Conservation (phyloP, 495 filamentous ascomycete genomes). For the Penicillium fimorum region DNA sequence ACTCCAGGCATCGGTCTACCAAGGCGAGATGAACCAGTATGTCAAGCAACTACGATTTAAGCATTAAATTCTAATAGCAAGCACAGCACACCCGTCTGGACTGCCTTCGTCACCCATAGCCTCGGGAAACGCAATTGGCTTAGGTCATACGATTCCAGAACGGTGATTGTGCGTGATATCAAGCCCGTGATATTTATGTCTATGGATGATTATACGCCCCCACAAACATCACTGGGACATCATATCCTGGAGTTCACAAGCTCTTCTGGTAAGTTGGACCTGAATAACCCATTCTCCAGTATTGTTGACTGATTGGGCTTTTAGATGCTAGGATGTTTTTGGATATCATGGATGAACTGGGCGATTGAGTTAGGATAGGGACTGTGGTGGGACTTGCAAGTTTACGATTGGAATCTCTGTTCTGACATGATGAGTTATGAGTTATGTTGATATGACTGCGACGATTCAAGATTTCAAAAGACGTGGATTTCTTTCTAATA, state of each 20-base stretch:
- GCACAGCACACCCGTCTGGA: constrained; percentile 64
- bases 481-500: background rate
- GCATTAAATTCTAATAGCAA: constrained; percentile 1
- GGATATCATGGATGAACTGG: constrained; percentile 24
- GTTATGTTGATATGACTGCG: constrained; percentile 22
- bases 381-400: background rate
- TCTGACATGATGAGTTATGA: constrained; percentile 20
- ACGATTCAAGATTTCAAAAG: constrained; percentile 17
- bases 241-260: constrained; percentile 41
- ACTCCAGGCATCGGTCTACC: constrained; percentile 51
- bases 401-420: background rate
- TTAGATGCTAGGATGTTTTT: constrained; percentile 43
- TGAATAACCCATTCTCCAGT: background rate
- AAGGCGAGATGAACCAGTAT: constrained; percentile 43
- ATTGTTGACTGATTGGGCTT: background rate
- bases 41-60: background rate
- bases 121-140: constrained; percentile 59
- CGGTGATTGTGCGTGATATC: constrained; percentile 60
- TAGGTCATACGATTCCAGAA: constrained; percentile 44
- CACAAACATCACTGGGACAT: constrained; percentile 33
- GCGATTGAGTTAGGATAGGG: background rate
- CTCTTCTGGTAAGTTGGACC: constrained; percentile 26
- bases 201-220: constrained; percentile 50
- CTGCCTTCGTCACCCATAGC: constrained; percentile 67
- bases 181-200: constrained; percentile 60